phyloP scores from a whole-genome alignment of 805 yeast species.

The Wickerhamiella azyma region DNA sequence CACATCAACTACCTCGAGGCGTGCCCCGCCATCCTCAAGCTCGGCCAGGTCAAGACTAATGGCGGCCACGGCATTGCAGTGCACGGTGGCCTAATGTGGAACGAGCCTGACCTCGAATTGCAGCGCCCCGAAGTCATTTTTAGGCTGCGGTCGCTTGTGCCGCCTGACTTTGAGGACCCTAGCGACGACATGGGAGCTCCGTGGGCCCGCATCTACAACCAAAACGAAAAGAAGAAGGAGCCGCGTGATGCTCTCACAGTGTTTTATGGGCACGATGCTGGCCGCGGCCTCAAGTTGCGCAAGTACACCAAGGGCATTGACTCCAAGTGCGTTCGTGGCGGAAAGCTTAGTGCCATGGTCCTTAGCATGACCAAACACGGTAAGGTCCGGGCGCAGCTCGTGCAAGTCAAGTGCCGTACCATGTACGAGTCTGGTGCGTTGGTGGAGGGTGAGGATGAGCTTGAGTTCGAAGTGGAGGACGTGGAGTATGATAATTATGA shows the following conservation, averaged over 20 bases:
- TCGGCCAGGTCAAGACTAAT: conserved; percentile 41
- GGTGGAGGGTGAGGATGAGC: not conserved
- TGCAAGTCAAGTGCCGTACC: conserved; percentile 20
- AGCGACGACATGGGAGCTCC: conserved; percentile 33
- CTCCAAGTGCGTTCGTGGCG: conserved; percentile 69
- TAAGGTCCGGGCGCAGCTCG: conserved; percentile 20
- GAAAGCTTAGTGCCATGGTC: conserved; percentile 48
- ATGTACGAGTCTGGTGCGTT: not conserved
- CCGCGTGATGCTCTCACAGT: conserved; percentile 30
- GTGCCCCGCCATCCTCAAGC: conserved; percentile 48
- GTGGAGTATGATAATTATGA: not conserved
- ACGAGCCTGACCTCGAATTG: conserved; percentile 34
- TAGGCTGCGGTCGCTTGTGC: conserved; percentile 55
- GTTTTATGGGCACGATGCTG: conserved; percentile 83
- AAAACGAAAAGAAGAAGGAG: conserved; percentile 25
- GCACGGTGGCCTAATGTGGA: conserved; percentile 76
- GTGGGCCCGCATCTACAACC: conserved; percentile 49
- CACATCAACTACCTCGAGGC: conserved; percentile 48
- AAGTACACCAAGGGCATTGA: conserved; percentile 70
- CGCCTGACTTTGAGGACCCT: conserved; percentile 46
- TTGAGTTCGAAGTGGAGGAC: not conserved
- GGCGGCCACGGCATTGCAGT: conserved; percentile 43
- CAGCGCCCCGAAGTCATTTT: conserved; percentile 52
- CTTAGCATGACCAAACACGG: conserved; percentile 24
- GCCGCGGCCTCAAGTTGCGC: conserved; percentile 52